Evolutionary conservation across 2,329 filamentous ascomycete species (phyloP), one percentile per base, ranked within the genome.

Genomic region (Botrytis deweyae): DNA sequence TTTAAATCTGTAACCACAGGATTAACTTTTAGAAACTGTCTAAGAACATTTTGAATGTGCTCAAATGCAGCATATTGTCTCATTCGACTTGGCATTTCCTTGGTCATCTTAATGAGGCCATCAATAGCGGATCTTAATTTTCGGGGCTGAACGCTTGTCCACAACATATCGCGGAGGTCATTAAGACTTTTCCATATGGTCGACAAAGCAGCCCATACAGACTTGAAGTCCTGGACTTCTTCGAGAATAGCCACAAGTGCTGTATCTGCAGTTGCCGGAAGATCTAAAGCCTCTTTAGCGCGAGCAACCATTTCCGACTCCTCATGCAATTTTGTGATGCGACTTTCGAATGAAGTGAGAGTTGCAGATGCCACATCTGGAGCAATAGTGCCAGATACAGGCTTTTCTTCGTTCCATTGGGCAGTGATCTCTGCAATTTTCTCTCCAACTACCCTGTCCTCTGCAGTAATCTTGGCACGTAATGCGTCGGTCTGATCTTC

Each of bases 61-160:
- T 99, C 97, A 81, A 99, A 99, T n/a, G 97, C 97, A 78, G 97
- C 95, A 82, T 99, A 99, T 81, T 99, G 97, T 75, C 97, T 91
- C 95, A 99, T 98, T 74, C 96, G 91, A 83, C 94, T 97, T 0
- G 97, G 96, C 96, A 99, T 98, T 76, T 98, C 95, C 84, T 97
- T 98, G 52, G 95, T 98, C 88, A 97, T 97, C 86, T 97, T 97
- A 82, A 98, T 93, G 71, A 98, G 88, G 66, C 92, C 91, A 80
- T 99, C 95, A 69, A 99, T 91, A 76, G 93, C 93, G 78, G 93
- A 89, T 55, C 96, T 90, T 74, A 99, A 90, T 84, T 98, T 99
- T 76, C 96, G 90, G 14, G 97, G 95, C 81, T 98, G 94, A 1
- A 99, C 93, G 80, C 93, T 97, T 73, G 92, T 97, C 97, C 97